These are phyloP conservation scores for Capsicum chinense DNA, from an alignment of 257 asterid genomes.

Conservation along the genomic window DNA sequence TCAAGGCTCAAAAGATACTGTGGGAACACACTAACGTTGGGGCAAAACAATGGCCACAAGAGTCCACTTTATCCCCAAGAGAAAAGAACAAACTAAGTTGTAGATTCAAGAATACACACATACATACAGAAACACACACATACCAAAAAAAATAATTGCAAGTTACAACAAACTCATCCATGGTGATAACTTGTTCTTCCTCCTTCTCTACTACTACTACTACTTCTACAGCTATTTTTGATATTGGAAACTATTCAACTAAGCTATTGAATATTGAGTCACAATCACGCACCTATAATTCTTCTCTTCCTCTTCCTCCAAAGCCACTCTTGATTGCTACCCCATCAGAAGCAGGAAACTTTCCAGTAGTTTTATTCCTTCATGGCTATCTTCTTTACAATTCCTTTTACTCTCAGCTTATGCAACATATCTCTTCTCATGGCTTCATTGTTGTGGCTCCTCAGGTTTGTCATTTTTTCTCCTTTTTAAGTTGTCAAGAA, in stretches of 20 bases:
- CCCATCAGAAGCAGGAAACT: slow-evolving; percentile 61
- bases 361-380: slow-evolving; percentile 69
- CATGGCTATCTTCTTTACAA: slow-evolving; percentile 88
- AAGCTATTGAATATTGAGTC: slow-evolving; percentile 47
- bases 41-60: background rate
- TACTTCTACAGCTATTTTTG: slow-evolving; percentile 43
- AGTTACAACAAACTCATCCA: background rate
- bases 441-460: slow-evolving; percentile 88
- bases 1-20: background rate
- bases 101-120: background rate
- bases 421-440: slow-evolving; percentile 80
- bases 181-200: slow-evolving; percentile 41
- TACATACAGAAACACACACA: too few species aligned
- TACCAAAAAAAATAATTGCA: too few species aligned
- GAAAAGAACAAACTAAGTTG: background rate
- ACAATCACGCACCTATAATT: background rate
- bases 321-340: slow-evolving; percentile 63
- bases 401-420: slow-evolving; percentile 80
- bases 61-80: background rate
- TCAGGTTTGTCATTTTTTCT: slow-evolving; percentile 52
- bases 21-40: background rate
- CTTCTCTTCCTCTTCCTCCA: slow-evolving; percentile 55
- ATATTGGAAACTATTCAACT: slow-evolving; percentile 48
- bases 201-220: slow-evolving; percentile 28
- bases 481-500: background rate